Conservation (phyloP, 257 asterid species). For the Solanum chiquidenum region DNA sequence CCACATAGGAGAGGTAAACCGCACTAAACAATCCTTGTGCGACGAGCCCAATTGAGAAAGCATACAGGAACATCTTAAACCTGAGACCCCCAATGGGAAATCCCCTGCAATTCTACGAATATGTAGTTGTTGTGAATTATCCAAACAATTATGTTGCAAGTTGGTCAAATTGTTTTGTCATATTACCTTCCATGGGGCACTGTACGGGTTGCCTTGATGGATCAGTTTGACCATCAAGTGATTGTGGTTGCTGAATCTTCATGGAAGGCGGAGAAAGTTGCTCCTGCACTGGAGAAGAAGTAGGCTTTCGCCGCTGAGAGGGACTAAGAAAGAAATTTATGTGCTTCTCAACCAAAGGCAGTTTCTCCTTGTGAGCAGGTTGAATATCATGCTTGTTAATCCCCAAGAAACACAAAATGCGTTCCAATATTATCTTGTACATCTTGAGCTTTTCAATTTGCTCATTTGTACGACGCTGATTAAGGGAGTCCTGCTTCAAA, state of each 20-base stretch:
- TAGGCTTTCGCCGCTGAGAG: slow-evolving; percentile 56
- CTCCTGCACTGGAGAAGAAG: slow-evolving; percentile 43
- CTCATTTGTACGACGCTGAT: slow-evolving; percentile 56
- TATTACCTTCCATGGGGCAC: not conserved
- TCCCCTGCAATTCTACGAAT: not conserved
- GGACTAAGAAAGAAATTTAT: slow-evolving; percentile 50
- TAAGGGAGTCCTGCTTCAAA: slow-evolving; percentile 57
- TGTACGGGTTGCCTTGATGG: slow-evolving; percentile 8
- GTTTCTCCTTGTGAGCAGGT: slow-evolving; percentile 48
- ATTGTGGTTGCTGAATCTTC: not conserved
- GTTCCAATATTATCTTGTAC: slow-evolving; percentile 65
- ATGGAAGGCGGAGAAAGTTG: not conserved
- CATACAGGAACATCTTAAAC: not conserved
- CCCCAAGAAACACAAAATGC: slow-evolving; percentile 41
- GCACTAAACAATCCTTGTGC: not conserved
- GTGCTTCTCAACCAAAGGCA: slow-evolving; percentile 47
- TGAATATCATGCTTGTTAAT: slow-evolving; percentile 43
- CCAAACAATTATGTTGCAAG: not conserved
- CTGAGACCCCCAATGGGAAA: not conserved
- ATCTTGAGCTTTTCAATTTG: slow-evolving; percentile 55
- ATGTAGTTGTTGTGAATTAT: not conserved
- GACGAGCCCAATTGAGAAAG: not conserved
- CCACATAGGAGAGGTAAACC: not conserved
- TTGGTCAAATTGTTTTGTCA: not conserved
- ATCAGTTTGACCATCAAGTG: not conserved